Evolutionary conservation across 208 protist genomes (phyloP).

Genomic region (Crithidia brevicula): DNA sequence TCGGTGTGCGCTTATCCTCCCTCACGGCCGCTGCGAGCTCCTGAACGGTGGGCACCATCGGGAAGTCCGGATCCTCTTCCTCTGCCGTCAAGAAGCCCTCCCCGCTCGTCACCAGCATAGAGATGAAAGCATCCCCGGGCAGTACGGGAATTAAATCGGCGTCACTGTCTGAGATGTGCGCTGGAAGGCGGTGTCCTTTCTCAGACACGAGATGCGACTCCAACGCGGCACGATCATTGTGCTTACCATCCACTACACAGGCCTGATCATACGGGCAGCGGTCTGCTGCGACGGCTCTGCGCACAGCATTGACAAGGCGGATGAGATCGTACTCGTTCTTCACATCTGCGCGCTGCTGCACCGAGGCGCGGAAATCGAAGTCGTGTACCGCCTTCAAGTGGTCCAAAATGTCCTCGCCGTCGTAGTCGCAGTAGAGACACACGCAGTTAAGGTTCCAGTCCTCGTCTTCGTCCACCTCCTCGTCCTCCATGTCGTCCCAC

Average conservation of each 20-base stretch:
- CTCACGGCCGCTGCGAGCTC: constrained; percentile 30
- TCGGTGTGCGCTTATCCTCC: background rate
- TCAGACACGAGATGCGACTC: constrained; percentile 45
- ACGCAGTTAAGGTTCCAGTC: constrained; percentile 60
- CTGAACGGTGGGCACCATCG: constrained; percentile 76
- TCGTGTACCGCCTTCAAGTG: constrained; percentile 61
- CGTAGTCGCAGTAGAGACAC: constrained; percentile 69
- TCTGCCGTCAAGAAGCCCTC: constrained; percentile 49
- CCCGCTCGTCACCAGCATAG: constrained; percentile 59
- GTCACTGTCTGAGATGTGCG: constrained; percentile 41
- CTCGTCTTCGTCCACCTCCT: constrained; percentile 51
- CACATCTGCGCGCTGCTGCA: constrained; percentile 46
- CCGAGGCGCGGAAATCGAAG: constrained; percentile 57
- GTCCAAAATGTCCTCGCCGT: constrained; percentile 41
- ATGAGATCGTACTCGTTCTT: constrained; percentile 81
- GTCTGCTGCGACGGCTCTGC: constrained; percentile 41
- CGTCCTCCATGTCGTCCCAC: constrained; percentile 37
- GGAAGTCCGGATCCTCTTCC: constrained; percentile 70
- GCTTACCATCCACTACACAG: constrained; percentile 25
- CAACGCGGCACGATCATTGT: constrained; percentile 39
- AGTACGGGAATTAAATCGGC: constrained; percentile 61
- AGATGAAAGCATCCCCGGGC: constrained; percentile 74
- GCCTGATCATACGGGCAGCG: constrained; percentile 30
- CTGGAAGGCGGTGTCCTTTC: constrained; percentile 59
- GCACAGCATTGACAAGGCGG: constrained; percentile 74